phyloP scores from a whole-genome alignment of 2,329 filamentous ascomycete species.

The Exophiala spinifera region DNA sequence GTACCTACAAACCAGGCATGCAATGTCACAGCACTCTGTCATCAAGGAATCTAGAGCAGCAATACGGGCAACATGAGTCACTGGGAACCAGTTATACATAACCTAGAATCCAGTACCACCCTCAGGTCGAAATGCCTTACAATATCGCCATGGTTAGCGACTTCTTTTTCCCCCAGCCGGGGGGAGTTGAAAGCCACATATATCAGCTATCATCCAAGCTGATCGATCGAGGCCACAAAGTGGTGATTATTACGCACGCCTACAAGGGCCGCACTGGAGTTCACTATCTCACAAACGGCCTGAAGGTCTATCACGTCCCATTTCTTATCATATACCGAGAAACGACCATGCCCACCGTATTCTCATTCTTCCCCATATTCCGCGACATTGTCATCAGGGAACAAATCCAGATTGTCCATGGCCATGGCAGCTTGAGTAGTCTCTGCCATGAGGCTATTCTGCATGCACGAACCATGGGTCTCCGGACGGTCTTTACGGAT shows the following conservation, averaged over 20 bases:
- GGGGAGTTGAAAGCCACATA: conserved; percentile 95
- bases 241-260: conserved; percentile 94
- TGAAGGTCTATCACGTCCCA: conserved; percentile 97
- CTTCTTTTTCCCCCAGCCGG: conserved; percentile 98
- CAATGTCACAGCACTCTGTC: too few relatives aligned
- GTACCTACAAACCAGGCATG: too few relatives aligned
- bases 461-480: conserved; percentile 91
- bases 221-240: conserved; percentile 95
- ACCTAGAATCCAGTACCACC: too few relatives aligned
- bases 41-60: not conserved
- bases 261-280: conserved; percentile 89
- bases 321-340: conserved; percentile 95
- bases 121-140: conserved; percentile 56
- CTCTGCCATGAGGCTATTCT: conserved; percentile 93
- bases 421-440: conserved; percentile 90
- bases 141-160: conserved; percentile 93
- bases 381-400: conserved; percentile 94
- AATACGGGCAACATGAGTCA: not conserved
- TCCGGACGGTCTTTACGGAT: conserved; percentile 94
- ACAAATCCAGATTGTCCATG: conserved; percentile 93
- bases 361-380: conserved; percentile 98
- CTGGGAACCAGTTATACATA: not conserved
- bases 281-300: conserved; percentile 91
- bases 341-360: conserved; percentile 91
- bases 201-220: conserved; percentile 97